Conservation (phyloP, 2,329 filamentous ascomycete genomes). For the Ophiocordyceps camponoti-saundersi region DNA sequence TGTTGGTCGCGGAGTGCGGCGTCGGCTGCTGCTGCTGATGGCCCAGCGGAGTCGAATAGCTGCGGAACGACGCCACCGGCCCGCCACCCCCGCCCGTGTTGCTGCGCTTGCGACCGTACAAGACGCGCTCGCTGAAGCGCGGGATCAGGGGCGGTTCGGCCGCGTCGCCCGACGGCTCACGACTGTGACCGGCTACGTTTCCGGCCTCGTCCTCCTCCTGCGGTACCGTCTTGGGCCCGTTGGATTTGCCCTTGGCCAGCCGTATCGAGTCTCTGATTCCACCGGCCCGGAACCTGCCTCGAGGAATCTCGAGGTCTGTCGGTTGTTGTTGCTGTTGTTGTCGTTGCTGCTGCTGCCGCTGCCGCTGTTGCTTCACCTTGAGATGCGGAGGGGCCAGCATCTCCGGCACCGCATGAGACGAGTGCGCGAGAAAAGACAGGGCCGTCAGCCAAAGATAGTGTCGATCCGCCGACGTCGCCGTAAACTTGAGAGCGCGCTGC, state of each 20-base stretch:
- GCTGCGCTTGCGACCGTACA: slow-evolving; percentile 72
- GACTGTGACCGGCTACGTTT: slow-evolving; percentile 21
- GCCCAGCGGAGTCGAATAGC: slow-evolving; percentile 47
- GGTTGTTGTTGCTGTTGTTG: slow-evolving; percentile 28
- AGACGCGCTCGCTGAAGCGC: slow-evolving; percentile 43
- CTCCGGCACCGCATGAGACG: slow-evolving; percentile 64
- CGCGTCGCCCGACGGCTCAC: slow-evolving; percentile 37
- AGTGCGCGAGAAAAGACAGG: slow-evolving; percentile 86
- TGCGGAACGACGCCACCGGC: slow-evolving; percentile 58
- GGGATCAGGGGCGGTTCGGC: slow-evolving; percentile 59
- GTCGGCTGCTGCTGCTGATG: slow-evolving; percentile 41
- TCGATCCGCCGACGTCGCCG: slow-evolving; percentile 62
- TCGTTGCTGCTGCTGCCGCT: slow-evolving; percentile 19
- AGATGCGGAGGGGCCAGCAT: slow-evolving; percentile 40
- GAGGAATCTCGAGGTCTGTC: slow-evolving; percentile 24
- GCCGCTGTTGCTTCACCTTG: slow-evolving; percentile 15
- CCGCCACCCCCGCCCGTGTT: slow-evolving; percentile 66
- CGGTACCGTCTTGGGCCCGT: slow-evolving; percentile 28
- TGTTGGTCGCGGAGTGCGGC: slow-evolving; percentile 20
- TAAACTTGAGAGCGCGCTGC: slow-evolving; percentile 88
- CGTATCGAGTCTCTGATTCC: slow-evolving; percentile 79
- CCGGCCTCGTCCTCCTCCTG: slow-evolving; percentile 17
- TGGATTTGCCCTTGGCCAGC: slow-evolving; percentile 56
- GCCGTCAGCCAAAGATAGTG: slow-evolving; percentile 94
- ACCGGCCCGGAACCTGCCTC: slow-evolving; percentile 26